Evolutionary conservation across 2,329 filamentous ascomycete species (phyloP).

Genomic region (Colletotrichum sp.): DNA sequence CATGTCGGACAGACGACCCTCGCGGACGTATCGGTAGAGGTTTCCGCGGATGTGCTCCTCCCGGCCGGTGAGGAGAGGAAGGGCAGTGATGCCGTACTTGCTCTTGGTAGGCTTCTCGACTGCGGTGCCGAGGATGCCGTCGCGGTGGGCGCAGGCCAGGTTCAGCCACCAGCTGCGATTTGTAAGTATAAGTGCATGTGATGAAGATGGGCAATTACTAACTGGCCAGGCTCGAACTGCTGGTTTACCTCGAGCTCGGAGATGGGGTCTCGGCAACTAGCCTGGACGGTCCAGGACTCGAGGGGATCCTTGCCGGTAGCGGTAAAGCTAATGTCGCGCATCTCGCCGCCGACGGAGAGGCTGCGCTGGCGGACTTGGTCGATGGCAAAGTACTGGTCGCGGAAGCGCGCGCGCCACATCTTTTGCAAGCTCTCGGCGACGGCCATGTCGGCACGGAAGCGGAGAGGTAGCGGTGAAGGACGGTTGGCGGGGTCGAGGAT

Average conservation of each 20-base stretch:
- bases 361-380: constrained; percentile 46
- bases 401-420: constrained; percentile 50
- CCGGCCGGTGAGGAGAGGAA: constrained; percentile 57
- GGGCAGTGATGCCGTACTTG: constrained; percentile 47
- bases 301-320: constrained; percentile 31
- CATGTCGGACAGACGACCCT: constrained; percentile 50
- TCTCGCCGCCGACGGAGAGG: constrained; percentile 40
- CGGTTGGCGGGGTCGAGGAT: constrained; percentile 36
- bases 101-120: constrained; percentile 51
- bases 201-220: constrained; percentile 27
- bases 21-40: constrained; percentile 48
- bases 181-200: constrained; percentile 21
- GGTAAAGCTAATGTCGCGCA: constrained; percentile 47
- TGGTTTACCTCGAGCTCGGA: constrained; percentile 46
- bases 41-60: constrained; percentile 46
- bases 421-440: constrained; percentile 44
- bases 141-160: constrained; percentile 58
- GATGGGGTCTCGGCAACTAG: constrained; percentile 30
- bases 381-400: constrained; percentile 48
- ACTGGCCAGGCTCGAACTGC: constrained; percentile 55
- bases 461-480: constrained; percentile 28
- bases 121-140: constrained; percentile 55
- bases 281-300: constrained; percentile 41
- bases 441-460: constrained; percentile 37
- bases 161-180: constrained; percentile 61